These are phyloP conservation scores for Diaporthe humulicola DNA, from an alignment of 2,329 filamentous ascomycete species.

Conservation along the genomic window DNA sequence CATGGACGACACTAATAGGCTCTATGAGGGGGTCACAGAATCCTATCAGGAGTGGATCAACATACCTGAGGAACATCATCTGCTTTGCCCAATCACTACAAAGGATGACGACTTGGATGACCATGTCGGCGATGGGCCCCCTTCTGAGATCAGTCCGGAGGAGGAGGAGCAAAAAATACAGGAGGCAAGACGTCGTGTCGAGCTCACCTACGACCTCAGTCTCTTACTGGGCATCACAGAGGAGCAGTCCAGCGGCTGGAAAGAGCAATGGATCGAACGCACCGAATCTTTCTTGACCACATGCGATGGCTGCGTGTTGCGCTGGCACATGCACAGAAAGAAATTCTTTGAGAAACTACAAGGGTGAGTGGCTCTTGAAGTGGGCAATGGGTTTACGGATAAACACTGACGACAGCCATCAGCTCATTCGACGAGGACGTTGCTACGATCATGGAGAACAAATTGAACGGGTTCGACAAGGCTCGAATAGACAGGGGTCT, in stretches of 20 bases:
- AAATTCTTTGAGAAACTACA: constrained; percentile 72
- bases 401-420: constrained; percentile 1
- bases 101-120: constrained; percentile 73
- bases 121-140: constrained; percentile 69
- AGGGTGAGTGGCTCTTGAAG: constrained; percentile 59
- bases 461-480: constrained; percentile 55
- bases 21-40: constrained; percentile 46
- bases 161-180: constrained; percentile 67
- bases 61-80: constrained; percentile 67
- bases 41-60: constrained; percentile 41
- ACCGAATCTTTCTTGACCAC: constrained; percentile 70
- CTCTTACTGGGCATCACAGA: constrained; percentile 77
- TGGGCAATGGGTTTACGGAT: not conserved
- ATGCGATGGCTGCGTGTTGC: constrained; percentile 79
- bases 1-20: constrained; percentile 47
- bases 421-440: constrained; percentile 55
- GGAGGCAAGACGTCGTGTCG: constrained; percentile 67
- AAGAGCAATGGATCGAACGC: constrained; percentile 69
- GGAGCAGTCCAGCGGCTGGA: constrained; percentile 70
- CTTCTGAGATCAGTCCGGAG: constrained; percentile 61
- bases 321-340: constrained; percentile 79
- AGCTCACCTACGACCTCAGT: constrained; percentile 76
- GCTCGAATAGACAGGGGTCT: constrained; percentile 54
- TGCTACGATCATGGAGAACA: constrained; percentile 54
- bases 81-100: constrained; percentile 74